Percentiles rank a stretch among this genome's conserved stretches.
phyloP scores from a whole-genome alignment of 2,329 filamentous ascomycete species.

The Thermothelomyces thermophilus region DNA sequence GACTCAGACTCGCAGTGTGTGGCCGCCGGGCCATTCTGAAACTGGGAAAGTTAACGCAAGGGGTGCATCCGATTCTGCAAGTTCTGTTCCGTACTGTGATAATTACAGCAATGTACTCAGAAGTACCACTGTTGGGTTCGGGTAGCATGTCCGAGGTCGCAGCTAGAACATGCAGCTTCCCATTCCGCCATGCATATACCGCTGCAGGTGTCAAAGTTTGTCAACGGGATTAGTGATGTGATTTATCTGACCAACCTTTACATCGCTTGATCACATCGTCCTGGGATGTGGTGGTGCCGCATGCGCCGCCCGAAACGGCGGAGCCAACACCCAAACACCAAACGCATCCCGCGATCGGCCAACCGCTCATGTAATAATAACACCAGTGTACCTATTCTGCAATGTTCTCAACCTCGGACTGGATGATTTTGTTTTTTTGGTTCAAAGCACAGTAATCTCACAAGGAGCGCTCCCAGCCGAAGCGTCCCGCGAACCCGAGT shows the following conservation, averaged over 20 bases:
- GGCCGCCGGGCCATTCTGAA: background rate
- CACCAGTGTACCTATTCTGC: no score
- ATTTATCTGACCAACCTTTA: background rate
- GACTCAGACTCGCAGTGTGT: no score
- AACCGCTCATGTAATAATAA: no score
- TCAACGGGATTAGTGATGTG: background rate
- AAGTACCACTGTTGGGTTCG: background rate
- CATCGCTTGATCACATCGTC: slow-evolving; percentile 2
- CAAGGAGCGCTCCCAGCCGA: no score
- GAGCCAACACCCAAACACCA: background rate
- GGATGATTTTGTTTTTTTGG: no score
- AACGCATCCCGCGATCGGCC: background rate
- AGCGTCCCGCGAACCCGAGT: no score
- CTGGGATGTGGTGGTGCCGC: slow-evolving; percentile 1
- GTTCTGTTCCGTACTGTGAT: no score
- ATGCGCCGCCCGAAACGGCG: background rate
- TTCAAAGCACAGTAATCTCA: no score
- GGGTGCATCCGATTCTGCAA: background rate
- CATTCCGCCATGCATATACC: background rate
- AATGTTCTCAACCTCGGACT: no score
- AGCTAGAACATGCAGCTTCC: background rate
- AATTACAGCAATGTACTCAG: no score
- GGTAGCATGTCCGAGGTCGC: background rate
- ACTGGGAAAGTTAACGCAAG: no score
- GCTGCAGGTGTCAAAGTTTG: background rate